Evolutionary conservation across 2,329 filamentous ascomycete genomes (phyloP), one percentile per base, ranked within the genome.

Genomic region (Alternaria triticina): DNA sequence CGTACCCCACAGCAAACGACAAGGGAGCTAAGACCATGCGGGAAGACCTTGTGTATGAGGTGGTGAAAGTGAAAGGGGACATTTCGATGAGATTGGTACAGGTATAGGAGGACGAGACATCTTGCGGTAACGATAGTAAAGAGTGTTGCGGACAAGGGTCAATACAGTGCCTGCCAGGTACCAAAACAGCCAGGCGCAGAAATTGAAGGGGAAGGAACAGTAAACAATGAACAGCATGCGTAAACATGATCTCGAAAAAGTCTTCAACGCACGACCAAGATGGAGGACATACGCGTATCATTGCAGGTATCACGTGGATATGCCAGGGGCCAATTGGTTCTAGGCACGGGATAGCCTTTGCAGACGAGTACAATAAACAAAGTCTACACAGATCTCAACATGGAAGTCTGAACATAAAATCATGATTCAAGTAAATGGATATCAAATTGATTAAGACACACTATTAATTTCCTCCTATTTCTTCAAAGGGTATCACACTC

Each of bases 21-120:
- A 54, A 22, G 12, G 27, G 30, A 12, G 17, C 57, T 54, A 40
- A 47, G 9, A 27, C 27, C 49, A 52, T 36, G 28, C 13, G 7
- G 3, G 6, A 17, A 23, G 13, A 17, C 25, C 11, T 13, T 44
- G 7, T 3, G 12, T 17, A 12, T 12, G 5, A 3, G 6, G 13
- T 30, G 4, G 27, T 54, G 49, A 59, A 17, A 47, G 49, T 59
- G 57, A 59, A 59, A n/a, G 22, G 1, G 33, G 25, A 20, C 36
- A 40, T 40, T 11, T 40, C n/a, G 15, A 17, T 5, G 10, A 15
- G 8, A 2, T n/a, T 10, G 8, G 15, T 36, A 25, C 15, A 8
- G 7, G 33, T 17, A 17, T 40, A 40, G 15, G 2, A n/a, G 15
- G 33, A 6, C 4, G 9, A 40, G 15, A 15, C 33, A 10, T 10